A percentile compares a stretch with the other conserved stretches of the same genome.
Conservation (phyloP, 805 yeast species). For the Lipomyces kockii region DNA sequence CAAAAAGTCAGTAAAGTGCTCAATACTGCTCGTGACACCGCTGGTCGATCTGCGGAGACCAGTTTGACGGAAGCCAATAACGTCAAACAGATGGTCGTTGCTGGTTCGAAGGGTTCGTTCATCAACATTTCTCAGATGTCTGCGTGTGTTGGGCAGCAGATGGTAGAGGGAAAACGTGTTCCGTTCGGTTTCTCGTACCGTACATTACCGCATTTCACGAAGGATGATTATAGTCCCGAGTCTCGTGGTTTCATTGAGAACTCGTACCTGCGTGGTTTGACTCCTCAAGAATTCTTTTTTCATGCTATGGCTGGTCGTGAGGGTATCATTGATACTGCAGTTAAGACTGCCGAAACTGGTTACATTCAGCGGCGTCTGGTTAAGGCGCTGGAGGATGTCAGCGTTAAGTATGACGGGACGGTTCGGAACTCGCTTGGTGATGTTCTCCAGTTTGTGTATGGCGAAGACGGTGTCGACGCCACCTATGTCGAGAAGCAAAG, state of each 20-base stretch:
- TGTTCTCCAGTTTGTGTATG: constrained; percentile 92
- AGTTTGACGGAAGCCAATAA: constrained; percentile 91
- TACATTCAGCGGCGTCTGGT: constrained; percentile 97
- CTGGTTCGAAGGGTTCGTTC: constrained; percentile 99
- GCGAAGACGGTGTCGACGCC: constrained; percentile 99
- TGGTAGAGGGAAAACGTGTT: constrained; percentile 99
- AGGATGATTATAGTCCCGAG: constrained; percentile 98
- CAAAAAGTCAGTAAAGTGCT: constrained; percentile 93
- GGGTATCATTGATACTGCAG: constrained; percentile 99
- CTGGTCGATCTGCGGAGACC: constrained; percentile 98
- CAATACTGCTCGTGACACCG: constrained; percentile 98
- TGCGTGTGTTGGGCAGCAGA: constrained; percentile 99
- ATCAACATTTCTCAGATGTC: constrained; percentile 99
- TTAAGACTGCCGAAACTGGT: constrained; percentile 98
- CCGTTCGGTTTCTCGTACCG: constrained; percentile 97
- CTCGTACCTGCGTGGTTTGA: constrained; percentile 93
- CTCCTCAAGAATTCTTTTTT: constrained; percentile 98
- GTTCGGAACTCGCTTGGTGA: constrained; percentile 98
- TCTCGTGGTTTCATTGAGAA: constrained; percentile 98
- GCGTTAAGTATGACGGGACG: constrained; percentile 98
- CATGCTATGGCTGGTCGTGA: constrained; percentile 99
- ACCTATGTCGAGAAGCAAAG: constrained; percentile 97
- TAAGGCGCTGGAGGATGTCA: constrained; percentile 93
- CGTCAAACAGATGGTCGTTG: constrained; percentile 98
- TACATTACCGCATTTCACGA: constrained; percentile 95